These are phyloP conservation scores for Neotropicomus parvogracilis DNA, from an alignment of 1,284 basidiomycete species.

Conservation along the genomic window DNA sequence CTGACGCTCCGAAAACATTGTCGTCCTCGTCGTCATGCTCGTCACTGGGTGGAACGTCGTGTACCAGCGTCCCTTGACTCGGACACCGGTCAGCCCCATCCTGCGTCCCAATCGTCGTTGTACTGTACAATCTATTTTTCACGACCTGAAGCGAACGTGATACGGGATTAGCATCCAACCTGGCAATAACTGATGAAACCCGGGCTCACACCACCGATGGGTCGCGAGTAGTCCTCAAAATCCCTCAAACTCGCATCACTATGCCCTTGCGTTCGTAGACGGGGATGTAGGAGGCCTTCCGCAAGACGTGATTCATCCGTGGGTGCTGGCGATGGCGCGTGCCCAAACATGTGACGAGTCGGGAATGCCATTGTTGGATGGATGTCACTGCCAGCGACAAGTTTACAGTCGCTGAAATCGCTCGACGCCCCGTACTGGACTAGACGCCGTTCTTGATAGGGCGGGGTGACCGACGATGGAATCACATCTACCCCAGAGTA, in stretches of 20 bases:
- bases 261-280: slow-evolving; percentile 28
- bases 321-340: slow-evolving; percentile 36
- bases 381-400: neutral
- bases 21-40: slow-evolving; percentile 11
- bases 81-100: slow-evolving; percentile 21
- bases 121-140: slow-evolving; percentile 38
- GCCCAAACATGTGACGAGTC: neutral
- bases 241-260: slow-evolving; percentile 41
- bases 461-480: neutral
- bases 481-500: slow-evolving; percentile 5
- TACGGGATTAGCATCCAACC: neutral
- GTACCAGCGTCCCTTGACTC: slow-evolving; percentile 6
- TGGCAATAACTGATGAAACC: neutral
- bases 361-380: slow-evolving; percentile 7
- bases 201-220: slow-evolving; percentile 39
- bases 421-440: slow-evolving; percentile 2
- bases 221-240: slow-evolving; percentile 44
- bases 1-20: slow-evolving; percentile 15
- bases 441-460: neutral
- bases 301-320: slow-evolving; percentile 35
- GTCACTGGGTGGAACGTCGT: slow-evolving; percentile 2
- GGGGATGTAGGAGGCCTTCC: slow-evolving; percentile 41
- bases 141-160: slow-evolving; percentile 30
- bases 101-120: slow-evolving; percentile 38
- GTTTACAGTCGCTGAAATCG: neutral